Evolutionary conservation across 1,284 basidiomycete species (phyloP).

Genomic region (Megacollybia platyphylla): DNA sequence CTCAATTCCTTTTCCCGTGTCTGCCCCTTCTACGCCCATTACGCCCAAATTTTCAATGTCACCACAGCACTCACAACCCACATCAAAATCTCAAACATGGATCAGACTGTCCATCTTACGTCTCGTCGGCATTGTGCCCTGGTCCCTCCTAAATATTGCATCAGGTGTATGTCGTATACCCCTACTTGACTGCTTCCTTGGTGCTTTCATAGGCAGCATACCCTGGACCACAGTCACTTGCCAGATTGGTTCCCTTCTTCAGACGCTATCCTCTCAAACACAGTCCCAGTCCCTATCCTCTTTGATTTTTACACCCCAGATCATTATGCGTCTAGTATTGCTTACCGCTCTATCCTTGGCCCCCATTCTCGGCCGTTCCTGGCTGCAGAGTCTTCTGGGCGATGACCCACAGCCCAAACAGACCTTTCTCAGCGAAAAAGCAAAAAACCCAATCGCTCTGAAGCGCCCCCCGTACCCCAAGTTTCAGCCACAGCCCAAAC

Average conservation of each 20-base stretch:
- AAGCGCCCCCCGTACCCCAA: neutral
- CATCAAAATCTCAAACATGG: constrained; percentile 56
- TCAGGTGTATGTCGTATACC: constrained; percentile 81
- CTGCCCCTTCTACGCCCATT: constrained; percentile 1
- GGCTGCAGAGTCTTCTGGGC: neutral
- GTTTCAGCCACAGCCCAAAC: neutral
- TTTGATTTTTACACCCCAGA: neutral
- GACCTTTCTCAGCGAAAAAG: neutral
- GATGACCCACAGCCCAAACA: neutral
- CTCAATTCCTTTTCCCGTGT: neutral
- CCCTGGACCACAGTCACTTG: constrained; percentile 83
- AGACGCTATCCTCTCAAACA: neutral
- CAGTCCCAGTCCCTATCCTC: neutral
- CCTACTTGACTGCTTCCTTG: constrained; percentile 61
- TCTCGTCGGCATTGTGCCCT: constrained; percentile 82
- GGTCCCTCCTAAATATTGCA: constrained; percentile 91
- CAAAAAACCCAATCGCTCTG: neutral
- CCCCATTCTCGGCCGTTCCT: neutral
- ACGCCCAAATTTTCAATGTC: constrained; percentile 9
- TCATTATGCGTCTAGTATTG: neutral
- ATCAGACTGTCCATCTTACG: constrained; percentile 75
- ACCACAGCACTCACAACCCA: constrained; percentile 9
- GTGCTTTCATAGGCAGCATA: constrained; percentile 68
- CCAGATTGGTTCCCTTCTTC: constrained; percentile 33
- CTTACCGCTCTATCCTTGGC: neutral